Conservation (phyloP, 257 asterid genomes). For the Solanum acaule region DNA sequence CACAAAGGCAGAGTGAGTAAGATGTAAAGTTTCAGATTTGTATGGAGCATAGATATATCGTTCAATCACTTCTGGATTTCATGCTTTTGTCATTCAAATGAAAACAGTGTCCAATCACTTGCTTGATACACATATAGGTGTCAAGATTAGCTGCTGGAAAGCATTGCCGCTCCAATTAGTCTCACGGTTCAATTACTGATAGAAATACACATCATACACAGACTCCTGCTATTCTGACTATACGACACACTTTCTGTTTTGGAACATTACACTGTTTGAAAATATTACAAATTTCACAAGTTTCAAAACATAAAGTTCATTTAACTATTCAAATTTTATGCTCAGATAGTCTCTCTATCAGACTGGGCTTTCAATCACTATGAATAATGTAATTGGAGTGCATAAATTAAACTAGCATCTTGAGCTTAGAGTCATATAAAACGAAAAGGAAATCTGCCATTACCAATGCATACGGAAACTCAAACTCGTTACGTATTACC, state of each 20-base stretch:
- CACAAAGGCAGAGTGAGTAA: background rate
- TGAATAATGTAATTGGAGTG: background rate
- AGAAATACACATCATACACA: background rate
- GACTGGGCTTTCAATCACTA: background rate
- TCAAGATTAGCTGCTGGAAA: background rate
- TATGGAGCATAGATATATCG: background rate
- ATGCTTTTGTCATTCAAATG: background rate
- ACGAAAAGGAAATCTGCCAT: background rate
- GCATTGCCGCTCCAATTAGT: background rate
- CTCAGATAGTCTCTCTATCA: background rate
- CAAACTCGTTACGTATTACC: background rate
- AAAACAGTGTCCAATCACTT: background rate
- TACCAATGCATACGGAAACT: background rate
- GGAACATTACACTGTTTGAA: background rate
- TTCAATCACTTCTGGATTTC: background rate
- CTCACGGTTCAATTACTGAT: background rate
- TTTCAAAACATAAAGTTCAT: background rate
- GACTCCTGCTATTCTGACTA: background rate
- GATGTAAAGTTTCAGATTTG: background rate
- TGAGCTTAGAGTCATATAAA: background rate
- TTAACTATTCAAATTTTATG: background rate
- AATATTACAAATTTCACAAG: background rate
- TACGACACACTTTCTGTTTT: background rate
- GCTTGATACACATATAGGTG: background rate
- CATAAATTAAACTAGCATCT: background rate